Conservation (phyloP, 495 filamentous ascomycete genomes). For the Cladorrhinum samala region DNA sequence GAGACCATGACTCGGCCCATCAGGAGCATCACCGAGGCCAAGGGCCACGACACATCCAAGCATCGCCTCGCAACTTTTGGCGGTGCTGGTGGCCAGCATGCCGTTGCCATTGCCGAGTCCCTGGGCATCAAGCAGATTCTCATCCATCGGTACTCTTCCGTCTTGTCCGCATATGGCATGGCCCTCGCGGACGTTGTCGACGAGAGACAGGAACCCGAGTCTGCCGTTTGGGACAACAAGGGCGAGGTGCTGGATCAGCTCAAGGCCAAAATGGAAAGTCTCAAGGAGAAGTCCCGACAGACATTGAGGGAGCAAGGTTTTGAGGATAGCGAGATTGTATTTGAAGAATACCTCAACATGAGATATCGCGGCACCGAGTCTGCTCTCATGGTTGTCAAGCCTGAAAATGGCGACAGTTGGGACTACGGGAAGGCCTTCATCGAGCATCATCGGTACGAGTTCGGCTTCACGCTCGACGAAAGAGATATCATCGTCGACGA, state of each 20-base stretch:
- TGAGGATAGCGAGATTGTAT: constrained; percentile 60
- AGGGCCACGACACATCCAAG: constrained; percentile 85
- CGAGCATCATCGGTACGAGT: constrained; percentile 84
- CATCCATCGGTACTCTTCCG: constrained; percentile 87
- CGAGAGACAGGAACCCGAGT: constrained; percentile 85
- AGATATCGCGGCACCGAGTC: constrained; percentile 84
- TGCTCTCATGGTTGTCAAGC: constrained; percentile 75
- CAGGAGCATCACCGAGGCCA: constrained; percentile 84
- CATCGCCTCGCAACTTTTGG: constrained; percentile 90
- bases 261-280: constrained; percentile 50
- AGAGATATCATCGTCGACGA: constrained; percentile 91
- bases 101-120: constrained; percentile 87
- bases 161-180: constrained; percentile 96
- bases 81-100: constrained; percentile 92
- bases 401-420: constrained; percentile 58
- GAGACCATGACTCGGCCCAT: constrained; percentile 95
- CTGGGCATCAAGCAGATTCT: constrained; percentile 83
- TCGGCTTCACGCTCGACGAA: constrained; percentile 85
- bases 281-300: constrained; percentile 61
- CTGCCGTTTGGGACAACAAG: constrained; percentile 64
- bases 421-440: constrained; percentile 80
- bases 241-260: constrained; percentile 48
- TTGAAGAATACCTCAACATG: constrained; percentile 88
- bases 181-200: constrained; percentile 92
- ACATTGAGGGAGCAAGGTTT: constrained; percentile 71